Percentiles rank a stretch among this genome's conserved stretches.
Conservation (phyloP, 2,329 filamentous ascomycete species). For the Shiraia sp. region DNA sequence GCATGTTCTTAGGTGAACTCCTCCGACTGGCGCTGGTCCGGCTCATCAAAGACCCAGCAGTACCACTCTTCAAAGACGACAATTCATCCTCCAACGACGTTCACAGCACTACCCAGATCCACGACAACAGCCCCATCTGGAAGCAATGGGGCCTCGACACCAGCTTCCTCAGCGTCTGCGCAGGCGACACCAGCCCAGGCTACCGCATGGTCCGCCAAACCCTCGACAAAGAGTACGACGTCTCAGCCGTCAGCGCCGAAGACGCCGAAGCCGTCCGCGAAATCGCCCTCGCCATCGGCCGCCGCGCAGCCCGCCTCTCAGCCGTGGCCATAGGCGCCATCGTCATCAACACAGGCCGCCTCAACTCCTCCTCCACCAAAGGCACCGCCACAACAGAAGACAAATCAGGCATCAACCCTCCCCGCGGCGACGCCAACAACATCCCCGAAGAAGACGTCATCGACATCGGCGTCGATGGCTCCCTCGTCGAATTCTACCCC, state of each 20-base stretch:
- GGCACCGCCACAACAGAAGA: constrained; percentile 43
- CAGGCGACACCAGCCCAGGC: constrained; percentile 75
- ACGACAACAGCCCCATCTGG: constrained; percentile 66
- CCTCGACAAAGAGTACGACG: constrained; percentile 74
- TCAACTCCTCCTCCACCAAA: constrained; percentile 52
- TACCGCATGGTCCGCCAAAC: constrained; percentile 75
- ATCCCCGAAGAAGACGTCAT: constrained; percentile 68
- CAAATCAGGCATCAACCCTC: constrained; percentile 38
- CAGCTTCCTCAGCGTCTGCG: constrained; percentile 83
- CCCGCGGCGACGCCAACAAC: constrained; percentile 39
- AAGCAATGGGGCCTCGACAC: constrained; percentile 90
- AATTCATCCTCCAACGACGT: constrained; percentile 71
- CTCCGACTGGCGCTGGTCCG: constrained; percentile 75
- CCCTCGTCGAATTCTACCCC: constrained; percentile 93
- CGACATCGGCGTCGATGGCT: constrained; percentile 93
- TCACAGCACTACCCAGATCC: constrained; percentile 65
- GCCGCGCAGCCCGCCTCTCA: constrained; percentile 82
- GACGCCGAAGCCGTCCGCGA: constrained; percentile 88
- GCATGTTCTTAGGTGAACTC: constrained; percentile 98
- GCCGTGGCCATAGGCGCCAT: constrained; percentile 87
- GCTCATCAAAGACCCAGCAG: constrained; percentile 68
- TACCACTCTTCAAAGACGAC: constrained; percentile 75
- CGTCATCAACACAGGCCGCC: constrained; percentile 76
- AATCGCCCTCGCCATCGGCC: constrained; percentile 80
- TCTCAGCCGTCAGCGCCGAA: constrained; percentile 76